These are phyloP conservation scores for Gynostemma pentaphyllum DNA, from an alignment of 306 rosid species.

Conservation along the genomic window DNA sequence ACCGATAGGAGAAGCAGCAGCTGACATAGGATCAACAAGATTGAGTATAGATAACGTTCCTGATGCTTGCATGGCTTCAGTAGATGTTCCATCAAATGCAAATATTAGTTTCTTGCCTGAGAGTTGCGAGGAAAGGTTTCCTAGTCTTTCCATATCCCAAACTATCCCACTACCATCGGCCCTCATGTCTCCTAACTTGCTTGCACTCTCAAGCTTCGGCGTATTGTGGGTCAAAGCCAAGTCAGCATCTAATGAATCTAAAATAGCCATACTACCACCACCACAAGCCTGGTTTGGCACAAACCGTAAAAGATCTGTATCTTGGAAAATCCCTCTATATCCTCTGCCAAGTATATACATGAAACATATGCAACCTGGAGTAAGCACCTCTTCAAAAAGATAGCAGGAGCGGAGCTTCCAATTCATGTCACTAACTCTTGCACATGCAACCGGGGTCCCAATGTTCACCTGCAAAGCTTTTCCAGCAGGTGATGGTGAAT, in stretches of 20 bases:
- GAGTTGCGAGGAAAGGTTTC: constrained; percentile 82
- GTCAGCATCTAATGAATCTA: constrained; percentile 88
- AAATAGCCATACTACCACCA: constrained; percentile 96
- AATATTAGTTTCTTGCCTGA: constrained; percentile 91
- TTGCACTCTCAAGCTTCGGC: constrained; percentile 57
- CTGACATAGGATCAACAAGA: constrained; percentile 96
- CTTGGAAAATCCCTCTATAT: constrained; percentile 93
- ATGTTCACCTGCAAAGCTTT: constrained; percentile 80
- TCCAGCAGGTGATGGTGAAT: constrained; percentile 93
- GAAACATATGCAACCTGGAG: constrained; percentile 80
- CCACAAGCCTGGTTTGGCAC: constrained; percentile 99
- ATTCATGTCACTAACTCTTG: constrained; percentile 63
- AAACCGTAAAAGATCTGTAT: constrained; percentile 88
- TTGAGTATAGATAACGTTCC: constrained; percentile 86
- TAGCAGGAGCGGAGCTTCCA: constrained; percentile 97
- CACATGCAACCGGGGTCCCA: constrained; percentile 72
- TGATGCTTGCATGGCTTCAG: constrained; percentile 60
- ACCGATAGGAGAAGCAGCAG: constrained; percentile 99
- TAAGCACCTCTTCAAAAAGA: constrained; percentile 96
- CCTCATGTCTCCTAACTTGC: constrained; percentile 63
- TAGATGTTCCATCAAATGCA: constrained; percentile 92
- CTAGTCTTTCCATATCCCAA: constrained; percentile 98
- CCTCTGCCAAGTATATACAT: constrained; percentile 99
- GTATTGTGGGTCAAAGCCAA: constrained; percentile 47
- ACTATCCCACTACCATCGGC: constrained; percentile 98